A percentile compares a stretch with the other conserved stretches of the same genome.
Evolutionary conservation across 2,329 filamentous ascomycete species (phyloP).

Genomic region (Botryotinia globosa): DNA sequence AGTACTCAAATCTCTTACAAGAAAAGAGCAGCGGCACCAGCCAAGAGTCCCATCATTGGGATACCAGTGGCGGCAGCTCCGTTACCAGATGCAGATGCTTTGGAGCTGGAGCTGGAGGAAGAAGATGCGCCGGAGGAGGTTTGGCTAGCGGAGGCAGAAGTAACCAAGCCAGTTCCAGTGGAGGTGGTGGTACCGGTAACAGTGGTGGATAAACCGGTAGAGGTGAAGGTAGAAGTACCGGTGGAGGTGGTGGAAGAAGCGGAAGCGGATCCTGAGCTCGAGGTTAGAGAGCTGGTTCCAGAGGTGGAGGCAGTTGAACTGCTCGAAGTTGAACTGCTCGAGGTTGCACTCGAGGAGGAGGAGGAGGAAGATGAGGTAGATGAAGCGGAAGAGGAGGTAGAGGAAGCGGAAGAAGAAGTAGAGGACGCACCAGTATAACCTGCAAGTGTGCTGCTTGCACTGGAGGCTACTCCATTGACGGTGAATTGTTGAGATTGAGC

Average conservation of each 20-base stretch:
- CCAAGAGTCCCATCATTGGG: slow-evolving; percentile 19
- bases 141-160: not conserved
- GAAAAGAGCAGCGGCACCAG: slow-evolving; percentile 17
- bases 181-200: not conserved
- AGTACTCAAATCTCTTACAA: not conserved
- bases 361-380: not conserved
- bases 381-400: not conserved
- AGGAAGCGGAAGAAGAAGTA: slow-evolving; percentile 7
- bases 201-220: slow-evolving; percentile 1
- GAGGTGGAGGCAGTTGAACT: not conserved
- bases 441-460: slow-evolving; percentile 19
- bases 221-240: not conserved
- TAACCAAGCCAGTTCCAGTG: slow-evolving; percentile 1
- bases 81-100: not conserved
- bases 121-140: not conserved
- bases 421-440: slow-evolving; percentile 21
- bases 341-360: not conserved
- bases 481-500: slow-evolving; percentile 20
- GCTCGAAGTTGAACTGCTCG: not conserved
- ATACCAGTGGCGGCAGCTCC: slow-evolving; percentile 16
- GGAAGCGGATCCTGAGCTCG: slow-evolving; percentile 4
- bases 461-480: slow-evolving; percentile 14
- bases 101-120: not conserved
- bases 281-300: not conserved
- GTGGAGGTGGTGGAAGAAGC: not conserved